Evolutionary conservation across 208 protist species (phyloP), one percentile per base, ranked within the genome.

Genomic region (Leishmania turanica): DNA sequence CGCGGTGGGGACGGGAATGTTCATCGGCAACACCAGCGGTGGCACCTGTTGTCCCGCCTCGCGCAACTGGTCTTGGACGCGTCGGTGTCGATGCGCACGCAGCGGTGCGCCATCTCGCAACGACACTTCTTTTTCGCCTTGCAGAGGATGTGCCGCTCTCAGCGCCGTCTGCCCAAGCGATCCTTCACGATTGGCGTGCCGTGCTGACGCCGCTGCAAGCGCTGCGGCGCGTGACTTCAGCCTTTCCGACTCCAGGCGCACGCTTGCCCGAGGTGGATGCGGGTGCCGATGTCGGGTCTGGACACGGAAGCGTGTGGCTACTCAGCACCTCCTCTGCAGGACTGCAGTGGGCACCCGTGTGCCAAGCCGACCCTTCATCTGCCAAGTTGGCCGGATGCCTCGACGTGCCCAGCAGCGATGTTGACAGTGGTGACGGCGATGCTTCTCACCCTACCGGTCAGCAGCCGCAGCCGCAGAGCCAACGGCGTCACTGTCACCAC

Each of bases 151-250:
- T 4, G 31, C 9, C 19, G 17, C 45, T 31, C 45, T 73, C 69
- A 51, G 47, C 69, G 9, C 24, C 51, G 31, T 62, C 47, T 76
- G 34, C 51, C n/a, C 11, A 1, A 27, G 9, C 21, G 11, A 3
- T 45, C 37, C 34, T 78, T 15, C 45, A 58, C 8, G 51, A 58
- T 37, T 83, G 79, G 79, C 62, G 70, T 19, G 60, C 53, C 31
- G 51, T 78, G 11, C 1, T 83, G 51, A 64, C 73, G 11, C 73
- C 79, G 15, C 60, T 78, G 73, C 79, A 58, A 37, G 79, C 73
- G 24, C 31, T 83, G 17, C 79, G 40, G 27, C 49, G 51, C 49
- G 73, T 62, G 27, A 54, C n/a, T 15, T 54, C 17, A 34, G 51
- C 72, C 51, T 76, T 62, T 76, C 6, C 72, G 53, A 31, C n/a